Conservation (phyloP, 805 yeast species). For the Monosporozyma solicola region DNA sequence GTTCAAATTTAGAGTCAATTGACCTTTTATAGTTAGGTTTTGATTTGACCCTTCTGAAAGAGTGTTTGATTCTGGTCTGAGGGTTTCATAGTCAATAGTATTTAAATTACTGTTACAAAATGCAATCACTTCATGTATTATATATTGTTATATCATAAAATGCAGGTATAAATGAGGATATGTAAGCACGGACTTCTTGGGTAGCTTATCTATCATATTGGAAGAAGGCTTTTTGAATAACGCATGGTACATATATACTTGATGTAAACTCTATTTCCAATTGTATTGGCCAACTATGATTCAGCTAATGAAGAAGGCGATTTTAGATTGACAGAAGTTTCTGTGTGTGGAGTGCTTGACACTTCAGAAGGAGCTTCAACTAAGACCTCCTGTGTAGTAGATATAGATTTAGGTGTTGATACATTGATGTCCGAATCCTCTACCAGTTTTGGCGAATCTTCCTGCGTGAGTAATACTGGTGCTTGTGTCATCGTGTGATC, state of each 20-base stretch:
- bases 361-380: not conserved
- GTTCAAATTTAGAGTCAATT: too few species aligned
- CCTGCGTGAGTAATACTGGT: not conserved
- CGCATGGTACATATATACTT: too few species aligned
- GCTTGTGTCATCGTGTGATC: not conserved
- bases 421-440: not conserved
- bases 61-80: not conserved
- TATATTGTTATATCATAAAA: not conserved
- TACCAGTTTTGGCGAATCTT: not conserved
- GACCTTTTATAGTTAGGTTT: too few species aligned
- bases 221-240: too few species aligned
- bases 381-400: not conserved
- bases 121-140: not conserved
- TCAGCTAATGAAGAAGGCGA: not conserved
- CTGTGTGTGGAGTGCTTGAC: not conserved
- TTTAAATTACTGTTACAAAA: not conserved
- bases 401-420: not conserved
- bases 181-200: not conserved
- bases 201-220: too few species aligned
- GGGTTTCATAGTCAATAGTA: not conserved
- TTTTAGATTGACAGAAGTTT: not conserved
- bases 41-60: too few species aligned
- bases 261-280: not conserved
- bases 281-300: not conserved
- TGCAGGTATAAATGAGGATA: not conserved